Evolutionary conservation across 495 filamentous ascomycete genomes (phyloP), one percentile per base, ranked within the genome.

Genomic region (Letharia lupina): DNA sequence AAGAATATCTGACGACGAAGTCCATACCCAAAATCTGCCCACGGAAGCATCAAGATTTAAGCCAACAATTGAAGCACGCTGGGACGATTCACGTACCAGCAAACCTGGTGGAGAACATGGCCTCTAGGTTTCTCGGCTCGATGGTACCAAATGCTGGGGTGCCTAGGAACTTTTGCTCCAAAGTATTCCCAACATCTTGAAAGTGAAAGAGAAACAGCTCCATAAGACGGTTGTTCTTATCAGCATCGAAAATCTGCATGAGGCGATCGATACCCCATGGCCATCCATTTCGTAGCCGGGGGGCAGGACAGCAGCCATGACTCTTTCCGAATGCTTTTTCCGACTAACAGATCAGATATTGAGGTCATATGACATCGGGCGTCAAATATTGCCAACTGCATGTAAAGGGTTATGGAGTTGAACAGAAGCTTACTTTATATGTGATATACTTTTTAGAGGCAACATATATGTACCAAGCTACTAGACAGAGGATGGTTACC

Each of bases 241-340:
- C 70, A 23, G 73, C 75, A n/a, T 60, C 59, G 52, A 72, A 76
- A 33, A 75, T 76, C 61, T 75, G 70, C 61, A 70, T 62, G 37
- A 77, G 58, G 42, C 76, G 70, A 67, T 79, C 77, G 12, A 79
- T 65, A 15, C 75, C 77, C 10, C 75, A 64, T n/a, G 75, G 77
- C 65, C 74, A 67, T 64, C 70, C 64, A 62, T 77, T 77, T 54
- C 61, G 68, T 31, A 79, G 70, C 39, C 70, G 65, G 13, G 74
- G 72, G 11, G 75, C 63, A 20, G 69, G 69, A 23, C 70, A 69
- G 56, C 76, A 78, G 39, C 37, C 37, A 39, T 39, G 37, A 39
- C 37, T 39, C 37, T 39, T 4, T 4, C 37, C 37, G 0, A 39
- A 39, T 39, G 37, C 37, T 39, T 39, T 39, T 0, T 39, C 37